These are phyloP conservation scores for Gracilaria vermiculophylla DNA, from an alignment of 23 red algal species.

Conservation along the genomic window DNA sequence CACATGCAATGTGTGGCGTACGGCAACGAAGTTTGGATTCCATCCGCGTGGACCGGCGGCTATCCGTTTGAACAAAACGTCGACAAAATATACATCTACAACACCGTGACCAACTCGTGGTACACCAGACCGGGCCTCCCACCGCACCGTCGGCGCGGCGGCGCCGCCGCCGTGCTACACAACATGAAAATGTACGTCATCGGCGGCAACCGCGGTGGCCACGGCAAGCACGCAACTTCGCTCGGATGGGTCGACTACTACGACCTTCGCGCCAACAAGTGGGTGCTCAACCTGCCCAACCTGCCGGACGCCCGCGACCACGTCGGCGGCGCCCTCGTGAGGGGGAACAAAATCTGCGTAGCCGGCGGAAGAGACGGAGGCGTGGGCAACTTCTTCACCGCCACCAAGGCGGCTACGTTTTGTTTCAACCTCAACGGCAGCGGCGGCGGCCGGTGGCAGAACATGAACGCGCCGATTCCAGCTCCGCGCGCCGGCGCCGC, in stretches of 20 bases:
- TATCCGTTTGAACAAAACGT: slow-evolving; percentile 50
- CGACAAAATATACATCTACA: slow-evolving; percentile 49
- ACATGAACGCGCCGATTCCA: slow-evolving; percentile 9
- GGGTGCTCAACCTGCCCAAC: slow-evolving; percentile 12
- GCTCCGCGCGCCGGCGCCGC: slow-evolving; percentile 16
- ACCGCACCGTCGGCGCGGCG: slow-evolving; percentile 37
- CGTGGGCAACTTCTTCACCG: slow-evolving; percentile 11
- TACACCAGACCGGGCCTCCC: slow-evolving; percentile 8
- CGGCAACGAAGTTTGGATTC: slow-evolving; percentile 46
- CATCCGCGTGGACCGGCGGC: slow-evolving; percentile 47
- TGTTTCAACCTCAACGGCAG: slow-evolving; percentile 11
- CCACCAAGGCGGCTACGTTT: background rate
- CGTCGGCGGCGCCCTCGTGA: slow-evolving; percentile 45
- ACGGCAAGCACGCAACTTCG: slow-evolving; percentile 29
- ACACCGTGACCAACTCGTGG: slow-evolving; percentile 33
- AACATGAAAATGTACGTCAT: slow-evolving; percentile 49
- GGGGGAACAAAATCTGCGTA: slow-evolving; percentile 40
- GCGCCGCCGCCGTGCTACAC: slow-evolving; percentile 24
- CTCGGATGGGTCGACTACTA: slow-evolving; percentile 48
- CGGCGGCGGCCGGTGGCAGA: background rate
- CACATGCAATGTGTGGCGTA: slow-evolving; percentile 62
- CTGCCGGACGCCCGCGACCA: slow-evolving; percentile 59
- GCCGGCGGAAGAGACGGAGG: slow-evolving; percentile 73
- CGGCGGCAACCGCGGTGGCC: slow-evolving; percentile 57
- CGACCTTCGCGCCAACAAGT: slow-evolving; percentile 16